Conservation (phyloP, 2,329 filamentous ascomycete genomes). For the Diaporthe sp. region DNA sequence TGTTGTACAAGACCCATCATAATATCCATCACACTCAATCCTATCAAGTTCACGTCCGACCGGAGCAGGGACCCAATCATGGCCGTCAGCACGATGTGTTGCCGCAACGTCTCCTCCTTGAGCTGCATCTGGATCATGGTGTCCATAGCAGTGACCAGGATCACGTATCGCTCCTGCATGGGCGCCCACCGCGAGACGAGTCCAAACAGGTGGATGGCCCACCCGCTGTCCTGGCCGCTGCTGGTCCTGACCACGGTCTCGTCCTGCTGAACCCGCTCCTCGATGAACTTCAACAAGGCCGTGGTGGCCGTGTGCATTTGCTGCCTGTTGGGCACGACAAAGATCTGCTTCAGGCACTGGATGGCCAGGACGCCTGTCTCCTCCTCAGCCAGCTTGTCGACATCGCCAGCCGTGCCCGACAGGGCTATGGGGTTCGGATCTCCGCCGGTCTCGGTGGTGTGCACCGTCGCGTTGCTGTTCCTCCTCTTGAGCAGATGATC, state of each 20-base stretch:
- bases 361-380: slow-evolving; percentile 87
- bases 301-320: slow-evolving; percentile 84
- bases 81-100: slow-evolving; percentile 79
- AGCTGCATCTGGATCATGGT: slow-evolving; percentile 75
- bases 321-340: slow-evolving; percentile 81
- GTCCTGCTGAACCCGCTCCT: slow-evolving; percentile 64
- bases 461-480: slow-evolving; percentile 82
- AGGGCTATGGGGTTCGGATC: slow-evolving; percentile 77
- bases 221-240: slow-evolving; percentile 66
- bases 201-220: slow-evolving; percentile 86
- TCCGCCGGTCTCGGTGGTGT: slow-evolving; percentile 72
- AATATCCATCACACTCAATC: slow-evolving; percentile 95
- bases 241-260: slow-evolving; percentile 64
- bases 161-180: slow-evolving; percentile 93
- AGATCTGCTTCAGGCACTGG: slow-evolving; percentile 88
- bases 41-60: slow-evolving; percentile 93
- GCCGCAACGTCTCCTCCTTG: slow-evolving; percentile 75
- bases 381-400: slow-evolving; percentile 89
- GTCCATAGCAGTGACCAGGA: slow-evolving; percentile 85
- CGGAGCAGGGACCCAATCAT: slow-evolving; percentile 86
- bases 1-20: slow-evolving; percentile 87
- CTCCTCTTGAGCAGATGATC: slow-evolving; percentile 74
- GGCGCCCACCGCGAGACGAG: slow-evolving; percentile 88
- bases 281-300: slow-evolving; percentile 80
- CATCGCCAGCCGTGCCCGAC: slow-evolving; percentile 85